Evolutionary conservation across 441 rosid species (phyloP), one percentile per base, ranked within the genome.

Genomic region (Isatis lusitanica): DNA sequence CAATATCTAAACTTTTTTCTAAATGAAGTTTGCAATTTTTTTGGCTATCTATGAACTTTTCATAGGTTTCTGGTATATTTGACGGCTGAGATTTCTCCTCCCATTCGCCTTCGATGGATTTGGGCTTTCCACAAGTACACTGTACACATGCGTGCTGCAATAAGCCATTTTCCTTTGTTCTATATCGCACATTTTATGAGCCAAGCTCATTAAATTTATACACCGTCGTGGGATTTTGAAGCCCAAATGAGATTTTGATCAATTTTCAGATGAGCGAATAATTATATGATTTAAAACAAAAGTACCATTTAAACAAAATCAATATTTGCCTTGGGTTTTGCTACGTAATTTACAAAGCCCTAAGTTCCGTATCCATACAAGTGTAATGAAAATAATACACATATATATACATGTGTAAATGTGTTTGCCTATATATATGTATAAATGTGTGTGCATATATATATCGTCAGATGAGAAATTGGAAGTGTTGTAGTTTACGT

Each of bases 401-500:
- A 5, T 9, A 59, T 38, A 30, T 16, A 35, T 38, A 21, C 4
- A 59, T 13, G 8, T 13, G 39, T 15, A 15, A 4, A 21, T 21
- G 28, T 26, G 28, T 4, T 1, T 21, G n/a, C n/a, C n/a, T 38
- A 30, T 16, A 35, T 38, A 21, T 2, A 59, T 13, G 8, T 13
- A 60, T 15, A 15, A 4, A 21, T 21, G 28, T 26, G 28, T 4
- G 2, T 21, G n/a, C n/a, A 50, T 35, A n/a, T 51, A 53, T n/a
- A 44, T 21, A 70, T 9, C 17, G 17, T 47, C 26, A 7, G 9
- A 35, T 26, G 30, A 31, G 11, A 13, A 28, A 8, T 28, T 12
- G 51, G 71, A 24, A 47, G 11, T 36, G 67, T 51, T 60, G 57
- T 9, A 40, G 56, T 30, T 51, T 63, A 35, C 42, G 9, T 58